Evolutionary conservation across 2,329 filamentous ascomycete genomes (phyloP).

Genomic region (Fusarium paranaense): DNA sequence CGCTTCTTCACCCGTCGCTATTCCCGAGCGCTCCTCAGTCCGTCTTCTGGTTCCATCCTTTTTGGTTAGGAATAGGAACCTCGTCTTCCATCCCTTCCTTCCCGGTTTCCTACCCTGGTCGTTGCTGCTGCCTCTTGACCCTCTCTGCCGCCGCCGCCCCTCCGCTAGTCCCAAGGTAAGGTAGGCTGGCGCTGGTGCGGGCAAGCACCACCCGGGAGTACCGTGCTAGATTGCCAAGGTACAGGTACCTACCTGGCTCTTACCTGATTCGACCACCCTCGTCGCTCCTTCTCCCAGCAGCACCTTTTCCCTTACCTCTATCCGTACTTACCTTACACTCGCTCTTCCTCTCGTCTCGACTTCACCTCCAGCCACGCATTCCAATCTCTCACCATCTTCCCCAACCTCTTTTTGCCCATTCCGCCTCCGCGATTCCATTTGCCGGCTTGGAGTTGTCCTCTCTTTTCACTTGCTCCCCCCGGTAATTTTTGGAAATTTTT

Average conservation of each 20-base stretch:
- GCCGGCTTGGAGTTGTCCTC: slow-evolving; percentile 18
- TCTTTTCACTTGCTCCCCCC: slow-evolving; percentile 14
- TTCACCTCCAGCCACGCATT: slow-evolving; percentile 30
- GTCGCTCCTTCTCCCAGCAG: slow-evolving; percentile 28
- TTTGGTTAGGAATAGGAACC: slow-evolving; percentile 24
- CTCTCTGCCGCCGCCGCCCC: slow-evolving; percentile 31
- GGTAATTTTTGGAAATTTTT: slow-evolving; percentile 33
- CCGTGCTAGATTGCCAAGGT: slow-evolving; percentile 32
- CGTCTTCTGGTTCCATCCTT: slow-evolving; percentile 2
- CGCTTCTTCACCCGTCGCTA: slow-evolving; percentile 20
- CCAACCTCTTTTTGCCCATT: slow-evolving; percentile 32
- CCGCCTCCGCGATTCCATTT: slow-evolving; percentile 25
- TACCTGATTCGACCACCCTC: slow-evolving; percentile 36
- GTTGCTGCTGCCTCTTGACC: slow-evolving; percentile 18
- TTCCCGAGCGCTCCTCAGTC: slow-evolving; percentile 22
- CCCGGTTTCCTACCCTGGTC: slow-evolving; percentile 40
- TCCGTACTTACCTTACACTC: slow-evolving; percentile 5
- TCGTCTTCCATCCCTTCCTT: slow-evolving; percentile 32
- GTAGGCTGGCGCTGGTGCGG: not conserved
- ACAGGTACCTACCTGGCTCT: slow-evolving; percentile 40
- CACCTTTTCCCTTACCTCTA: slow-evolving; percentile 8
- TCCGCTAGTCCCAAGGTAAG: slow-evolving; percentile 21
- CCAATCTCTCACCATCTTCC: slow-evolving; percentile 32
- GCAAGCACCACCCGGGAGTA: slow-evolving; percentile 27
- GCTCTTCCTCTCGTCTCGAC: slow-evolving; percentile 36